phyloP scores from a whole-genome alignment of 257 asterid species.

The Primulina tabacum region DNA sequence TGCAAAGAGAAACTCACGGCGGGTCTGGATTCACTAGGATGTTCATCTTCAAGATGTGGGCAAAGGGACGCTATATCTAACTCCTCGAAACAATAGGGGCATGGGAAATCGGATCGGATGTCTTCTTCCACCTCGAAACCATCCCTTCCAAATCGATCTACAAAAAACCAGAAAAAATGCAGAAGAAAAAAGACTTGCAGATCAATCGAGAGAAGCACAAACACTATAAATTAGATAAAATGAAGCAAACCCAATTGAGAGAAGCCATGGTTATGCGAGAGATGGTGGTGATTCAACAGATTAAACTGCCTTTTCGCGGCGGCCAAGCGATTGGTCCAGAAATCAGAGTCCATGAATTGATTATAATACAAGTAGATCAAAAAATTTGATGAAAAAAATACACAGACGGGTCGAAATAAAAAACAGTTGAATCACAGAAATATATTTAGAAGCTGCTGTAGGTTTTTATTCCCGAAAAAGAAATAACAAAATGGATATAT shows the following conservation, averaged over 20 bases:
- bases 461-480: background rate
- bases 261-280: slow-evolving; percentile 24
- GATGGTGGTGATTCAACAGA: slow-evolving; percentile 48
- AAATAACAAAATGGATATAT: background rate
- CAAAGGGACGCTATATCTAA: slow-evolving; percentile 77
- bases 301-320: slow-evolving; percentile 77
- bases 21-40: slow-evolving; percentile 62
- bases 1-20: slow-evolving; percentile 52
- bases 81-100: slow-evolving; percentile 84
- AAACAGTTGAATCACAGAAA: background rate
- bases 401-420: slow-evolving; percentile 11
- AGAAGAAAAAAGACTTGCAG: background rate
- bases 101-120: slow-evolving; percentile 63
- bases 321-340: slow-evolving; percentile 70
- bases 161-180: slow-evolving; percentile 8
- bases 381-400: background rate
- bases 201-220: slow-evolving; percentile 3
- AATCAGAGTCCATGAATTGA: slow-evolving; percentile 67
- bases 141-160: slow-evolving; percentile 63
- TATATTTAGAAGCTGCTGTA: slow-evolving; percentile 2
- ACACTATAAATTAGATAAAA: background rate
- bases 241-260: slow-evolving; percentile 58
- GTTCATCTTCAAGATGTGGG: slow-evolving; percentile 79
- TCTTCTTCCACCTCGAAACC: slow-evolving; percentile 80
- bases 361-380: background rate